phyloP scores from a whole-genome alignment of 1,284 basidiomycete genomes.

The Naganishia liquefaciens region DNA sequence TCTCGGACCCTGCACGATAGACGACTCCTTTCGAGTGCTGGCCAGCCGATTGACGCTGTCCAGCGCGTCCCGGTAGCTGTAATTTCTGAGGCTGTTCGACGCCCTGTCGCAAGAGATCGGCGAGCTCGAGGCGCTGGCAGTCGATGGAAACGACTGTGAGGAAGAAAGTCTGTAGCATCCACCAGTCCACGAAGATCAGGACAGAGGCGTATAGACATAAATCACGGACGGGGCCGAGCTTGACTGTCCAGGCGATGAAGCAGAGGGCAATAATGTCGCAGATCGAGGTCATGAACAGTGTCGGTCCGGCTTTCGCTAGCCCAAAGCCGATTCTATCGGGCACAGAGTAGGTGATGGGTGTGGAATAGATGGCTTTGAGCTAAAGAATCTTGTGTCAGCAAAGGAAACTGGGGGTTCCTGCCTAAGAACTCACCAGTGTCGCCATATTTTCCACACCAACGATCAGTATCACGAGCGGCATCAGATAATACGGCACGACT shows the following conservation, averaged over 20 bases:
- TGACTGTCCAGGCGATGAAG: conserved; percentile 71
- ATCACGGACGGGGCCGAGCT: conserved; percentile 77
- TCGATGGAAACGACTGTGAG: conserved; percentile 60
- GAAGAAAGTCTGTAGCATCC: conserved; percentile 61
- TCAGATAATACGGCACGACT: conserved; percentile 59
- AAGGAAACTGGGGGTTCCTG: background rate
- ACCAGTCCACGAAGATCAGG: conserved; percentile 93
- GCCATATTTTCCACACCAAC: conserved; percentile 98
- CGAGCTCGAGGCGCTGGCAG: conserved; percentile 58
- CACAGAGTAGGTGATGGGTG: conserved; percentile 84
- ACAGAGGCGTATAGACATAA: conserved; percentile 93
- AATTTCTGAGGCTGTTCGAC: conserved; percentile 21
- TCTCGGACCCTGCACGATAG: background rate
- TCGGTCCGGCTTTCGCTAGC: conserved; percentile 80
- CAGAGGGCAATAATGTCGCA: conserved; percentile 81
- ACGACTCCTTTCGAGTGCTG: background rate
- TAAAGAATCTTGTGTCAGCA: conserved; percentile 42
- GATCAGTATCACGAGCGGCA: conserved; percentile 92
- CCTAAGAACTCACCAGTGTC: conserved; percentile 65
- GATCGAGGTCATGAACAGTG: conserved; percentile 87
- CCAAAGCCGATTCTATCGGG: conserved; percentile 90
- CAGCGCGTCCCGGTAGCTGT: background rate
- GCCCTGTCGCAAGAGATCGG: conserved; percentile 42
- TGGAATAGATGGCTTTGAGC: conserved; percentile 86
- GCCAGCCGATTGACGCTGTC: background rate